Evolutionary conservation across 2,329 filamentous ascomycete genomes (phyloP).

Genomic region (Apiospora aurea): DNA sequence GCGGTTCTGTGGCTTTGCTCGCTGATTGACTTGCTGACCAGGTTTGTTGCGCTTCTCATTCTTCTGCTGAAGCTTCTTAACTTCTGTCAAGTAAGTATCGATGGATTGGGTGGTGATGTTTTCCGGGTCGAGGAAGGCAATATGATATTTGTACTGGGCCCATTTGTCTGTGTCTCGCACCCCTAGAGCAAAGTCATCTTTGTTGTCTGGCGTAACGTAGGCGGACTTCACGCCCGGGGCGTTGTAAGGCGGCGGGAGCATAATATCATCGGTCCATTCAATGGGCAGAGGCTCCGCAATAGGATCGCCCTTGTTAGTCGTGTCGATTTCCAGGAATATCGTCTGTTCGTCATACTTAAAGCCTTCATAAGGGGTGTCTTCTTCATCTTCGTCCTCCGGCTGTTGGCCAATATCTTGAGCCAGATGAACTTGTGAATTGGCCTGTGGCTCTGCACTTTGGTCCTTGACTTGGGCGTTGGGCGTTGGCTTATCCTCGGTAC

Average conservation of each 20-base stretch:
- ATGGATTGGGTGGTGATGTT: conserved; percentile 24
- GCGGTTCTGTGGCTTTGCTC: conserved; percentile 22
- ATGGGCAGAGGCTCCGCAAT: conserved; percentile 41
- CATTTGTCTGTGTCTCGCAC: conserved; percentile 42
- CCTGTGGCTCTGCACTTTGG: background rate
- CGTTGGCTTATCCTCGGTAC: too few species aligned
- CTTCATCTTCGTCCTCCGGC: background rate
- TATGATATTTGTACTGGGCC: conserved; percentile 40
- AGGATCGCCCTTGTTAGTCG: conserved; percentile 35
- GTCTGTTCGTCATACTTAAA: conserved; percentile 36
- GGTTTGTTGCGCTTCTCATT: conserved; percentile 25
- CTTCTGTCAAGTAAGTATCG: conserved; percentile 7
- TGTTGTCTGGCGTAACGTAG: conserved; percentile 39
- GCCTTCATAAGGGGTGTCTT: conserved; percentile 30
- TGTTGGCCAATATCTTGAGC: background rate
- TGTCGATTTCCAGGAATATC: conserved; percentile 37
- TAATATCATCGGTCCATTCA: conserved; percentile 40
- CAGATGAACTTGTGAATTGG: background rate
- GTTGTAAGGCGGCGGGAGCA: conserved; percentile 41
- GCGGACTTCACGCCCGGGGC: conserved; percentile 40
- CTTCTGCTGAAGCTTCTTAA: conserved; percentile 28
- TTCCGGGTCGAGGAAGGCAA: conserved; percentile 35
- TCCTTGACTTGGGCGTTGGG: background rate
- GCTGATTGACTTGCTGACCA: background rate
- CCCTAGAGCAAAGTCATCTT: conserved; percentile 42